phyloP scores from a whole-genome alignment of 2,329 filamentous ascomycete genomes.

The Colletotrichum sp. region DNA sequence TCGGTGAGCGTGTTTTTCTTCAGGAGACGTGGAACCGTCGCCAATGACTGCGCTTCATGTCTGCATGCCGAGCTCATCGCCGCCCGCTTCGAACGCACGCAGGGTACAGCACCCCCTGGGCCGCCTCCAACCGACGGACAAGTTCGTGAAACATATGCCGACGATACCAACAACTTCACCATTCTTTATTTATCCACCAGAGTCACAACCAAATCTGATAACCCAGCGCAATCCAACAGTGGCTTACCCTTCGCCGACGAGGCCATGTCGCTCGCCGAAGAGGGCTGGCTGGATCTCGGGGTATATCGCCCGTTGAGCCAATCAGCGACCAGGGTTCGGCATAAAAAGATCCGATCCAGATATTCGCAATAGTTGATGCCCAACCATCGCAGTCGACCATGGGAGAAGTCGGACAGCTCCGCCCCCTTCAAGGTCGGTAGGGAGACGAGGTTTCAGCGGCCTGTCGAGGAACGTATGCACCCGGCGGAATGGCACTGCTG shows the following conservation, averaged over 20 bases:
- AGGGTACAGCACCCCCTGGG: neutral
- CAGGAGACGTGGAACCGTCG: neutral
- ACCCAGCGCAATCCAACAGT: neutral
- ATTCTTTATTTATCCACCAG: neutral
- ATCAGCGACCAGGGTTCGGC: neutral
- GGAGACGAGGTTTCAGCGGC: slow-evolving; percentile 3
- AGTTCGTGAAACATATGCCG: neutral
- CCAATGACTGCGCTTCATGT: neutral
- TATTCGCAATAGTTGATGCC: neutral
- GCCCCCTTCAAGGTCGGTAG: neutral
- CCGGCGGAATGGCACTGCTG: neutral
- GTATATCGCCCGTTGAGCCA: neutral
- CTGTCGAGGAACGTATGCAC: neutral
- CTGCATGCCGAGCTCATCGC: neutral
- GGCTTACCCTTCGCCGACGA: neutral
- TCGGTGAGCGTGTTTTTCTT: neutral
- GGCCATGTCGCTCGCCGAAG: neutral
- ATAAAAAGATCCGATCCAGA: neutral
- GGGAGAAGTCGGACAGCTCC: neutral
- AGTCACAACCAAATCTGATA: neutral
- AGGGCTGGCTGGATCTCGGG: neutral
- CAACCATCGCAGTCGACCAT: neutral
- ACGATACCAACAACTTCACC: neutral
- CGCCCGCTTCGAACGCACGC: neutral
- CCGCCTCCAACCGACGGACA: neutral